Base-by-base conservation (phyloP, 495 filamentous ascomycete species). In the Annulohypoxylon nitens region DNA sequence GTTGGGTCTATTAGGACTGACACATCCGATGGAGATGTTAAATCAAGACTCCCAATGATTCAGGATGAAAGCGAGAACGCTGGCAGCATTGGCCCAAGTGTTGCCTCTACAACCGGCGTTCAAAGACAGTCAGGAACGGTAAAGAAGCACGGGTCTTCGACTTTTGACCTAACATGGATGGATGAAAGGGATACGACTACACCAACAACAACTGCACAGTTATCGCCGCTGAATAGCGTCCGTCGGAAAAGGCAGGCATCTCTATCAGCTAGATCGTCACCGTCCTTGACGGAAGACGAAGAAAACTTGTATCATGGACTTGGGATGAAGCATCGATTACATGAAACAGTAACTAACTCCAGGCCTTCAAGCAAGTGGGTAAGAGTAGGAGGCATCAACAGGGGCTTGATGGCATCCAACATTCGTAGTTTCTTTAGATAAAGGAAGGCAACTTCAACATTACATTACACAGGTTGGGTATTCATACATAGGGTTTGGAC, bases 361-460 rank as follows among this genome's bases (percentile, higher is more conserved):
- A 75, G 73, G 70, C 64, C 80, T 36, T 59, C 68, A 6, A 74
- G 71, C 58, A 79, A 74, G 64, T 80, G 79, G 81, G 67, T 68
- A 12, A 74, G 76, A 61, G 76, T 80, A 0, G 78, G 80, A 18
- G 75, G 67, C 53, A 75, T 82, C 55, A 77, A 81, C 43, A 79
- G 79, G 34, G 82, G 79, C 23, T 78, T 80, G 51, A 74, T 85
- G 58, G 81, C 79, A 23, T 79, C 84, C 58, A 78, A 82, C 18
- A 79, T 83, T 60, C 80, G 81, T 36, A 83, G 73, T 39, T 77
- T 83, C 23, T 86, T 87, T 75, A 75, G 72, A 75, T 69, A 64
- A 73, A 41, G 65, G 73, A 71, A 71, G 73, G 69, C 73, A 67
- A 70, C 69, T 73, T 75, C 72, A 53, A 25, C 58, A 70, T 68